A percentile compares a stretch with the other conserved stretches of the same genome.
Conservation (phyloP, 805 yeast genomes). For the Schwanniomyces polymorphus region DNA sequence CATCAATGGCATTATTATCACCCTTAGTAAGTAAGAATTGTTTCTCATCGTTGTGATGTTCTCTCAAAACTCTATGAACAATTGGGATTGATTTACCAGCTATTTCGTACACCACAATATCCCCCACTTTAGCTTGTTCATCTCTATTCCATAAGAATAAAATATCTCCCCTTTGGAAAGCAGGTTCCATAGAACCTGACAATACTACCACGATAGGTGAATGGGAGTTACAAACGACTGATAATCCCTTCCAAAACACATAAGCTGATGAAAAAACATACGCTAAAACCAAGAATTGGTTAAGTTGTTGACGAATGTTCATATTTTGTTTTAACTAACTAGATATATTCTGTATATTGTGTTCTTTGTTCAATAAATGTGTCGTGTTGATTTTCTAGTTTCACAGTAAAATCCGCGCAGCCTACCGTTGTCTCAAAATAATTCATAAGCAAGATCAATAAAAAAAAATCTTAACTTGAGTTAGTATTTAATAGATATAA, state of each 20-base stretch:
- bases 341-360: no score
- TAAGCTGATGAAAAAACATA: constrained; percentile 86
- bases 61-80: constrained; percentile 91
- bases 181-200: constrained; percentile 99
- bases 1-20: constrained; percentile 93
- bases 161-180: constrained; percentile 97
- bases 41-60: constrained; percentile 59
- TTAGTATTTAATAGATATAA: not conserved
- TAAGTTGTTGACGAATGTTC: constrained; percentile 60
- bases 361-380: not conserved
- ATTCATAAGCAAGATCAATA: not conserved
- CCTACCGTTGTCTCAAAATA: not conserved
- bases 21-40: constrained; percentile 91
- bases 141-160: constrained; percentile 89
- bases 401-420: no score
- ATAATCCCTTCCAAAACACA: constrained; percentile 85
- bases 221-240: constrained; percentile 74
- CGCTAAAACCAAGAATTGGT: constrained; percentile 70
- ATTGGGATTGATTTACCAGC: constrained; percentile 84
- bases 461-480: not conserved
- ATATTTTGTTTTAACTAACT: constrained; percentile 22
- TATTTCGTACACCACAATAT: constrained; percentile 89
- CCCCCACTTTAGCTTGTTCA: constrained; percentile 71
- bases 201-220: constrained; percentile 96
- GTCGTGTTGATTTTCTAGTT: not conserved